Evolutionary conservation across 2,329 filamentous ascomycete species (phyloP), one percentile per base, ranked within the genome.

Genomic region (Claviceps arundinis): DNA sequence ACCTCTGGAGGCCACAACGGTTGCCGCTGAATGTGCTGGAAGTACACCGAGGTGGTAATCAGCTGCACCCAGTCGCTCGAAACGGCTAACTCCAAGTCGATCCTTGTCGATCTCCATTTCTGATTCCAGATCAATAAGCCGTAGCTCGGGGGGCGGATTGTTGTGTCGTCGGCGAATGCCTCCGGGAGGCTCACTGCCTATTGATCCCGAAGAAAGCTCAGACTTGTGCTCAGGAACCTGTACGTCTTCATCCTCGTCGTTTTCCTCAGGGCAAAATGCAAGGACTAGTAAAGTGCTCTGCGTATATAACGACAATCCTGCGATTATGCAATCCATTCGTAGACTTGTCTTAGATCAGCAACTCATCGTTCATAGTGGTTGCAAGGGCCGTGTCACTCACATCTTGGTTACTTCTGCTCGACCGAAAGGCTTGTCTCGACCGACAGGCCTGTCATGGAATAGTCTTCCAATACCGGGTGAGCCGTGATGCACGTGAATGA

Each of bases 241-340:
- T 41, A 37, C 54, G 1, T 70, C 65, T 2, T 71, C 70, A 7
- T 76, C 68, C 9, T 82, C 78, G n/a, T 85, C 78, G 8, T 83
- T 75, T 46, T 89, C 86, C 40, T 84, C 80, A 55, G 84, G 84
- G 62, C 89, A 83, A 70, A 94, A 96, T 64, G 90, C 90, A 70
- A 98, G 84, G 62, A 97, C 85, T 61, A 95, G 80, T 68, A 98
- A 77, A 59, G 95, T 76, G 64, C 81, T 93, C 65, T 89, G 88
- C 65, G 89, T 95, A 81, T 96, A 97, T 69, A 98, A 77, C 58
- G 91, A 94, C 68, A 98, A 85, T 62, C 93, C 93, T 65, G 93
- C 95, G 73, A 98, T 89, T 67, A 95, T 89, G 74, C 93, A 97
- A 72, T 98, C 93, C 70, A 93, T 95, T 63, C 89, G 87, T 69